phyloP scores from a whole-genome alignment of 2,329 filamentous ascomycete species.

The Pestalotiopsis fici region DNA sequence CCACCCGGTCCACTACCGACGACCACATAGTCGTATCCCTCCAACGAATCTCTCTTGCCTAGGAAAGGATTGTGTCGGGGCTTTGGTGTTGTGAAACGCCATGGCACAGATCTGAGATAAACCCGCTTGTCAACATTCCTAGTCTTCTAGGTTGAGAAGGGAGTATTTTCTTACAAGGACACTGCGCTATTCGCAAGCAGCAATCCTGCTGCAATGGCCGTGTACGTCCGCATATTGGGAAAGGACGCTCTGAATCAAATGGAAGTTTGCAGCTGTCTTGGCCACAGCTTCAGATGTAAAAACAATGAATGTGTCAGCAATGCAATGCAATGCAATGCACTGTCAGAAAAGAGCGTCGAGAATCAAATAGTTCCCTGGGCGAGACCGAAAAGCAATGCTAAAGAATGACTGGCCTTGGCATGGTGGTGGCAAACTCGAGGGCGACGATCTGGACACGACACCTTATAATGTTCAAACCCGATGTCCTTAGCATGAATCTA shows the following conservation, averaged over 20 bases:
- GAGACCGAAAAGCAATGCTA: background rate
- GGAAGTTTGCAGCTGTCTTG: background rate
- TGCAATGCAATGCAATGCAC: background rate
- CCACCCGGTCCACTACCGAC: slow-evolving; percentile 55
- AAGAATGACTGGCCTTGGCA: background rate
- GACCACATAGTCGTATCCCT: slow-evolving; percentile 41
- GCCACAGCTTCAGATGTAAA: background rate
- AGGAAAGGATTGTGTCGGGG: background rate
- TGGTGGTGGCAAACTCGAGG: background rate
- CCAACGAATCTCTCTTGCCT: background rate
- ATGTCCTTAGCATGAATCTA: background rate
- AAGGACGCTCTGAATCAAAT: background rate
- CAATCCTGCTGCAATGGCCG: background rate
- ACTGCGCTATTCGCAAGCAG: background rate
- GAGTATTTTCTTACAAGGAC: background rate
- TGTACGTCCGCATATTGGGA: background rate
- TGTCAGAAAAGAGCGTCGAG: background rate
- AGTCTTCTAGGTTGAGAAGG: background rate
- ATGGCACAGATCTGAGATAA: background rate
- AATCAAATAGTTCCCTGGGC: background rate
- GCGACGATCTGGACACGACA: background rate
- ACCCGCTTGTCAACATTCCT: background rate
- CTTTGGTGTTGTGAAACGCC: background rate
- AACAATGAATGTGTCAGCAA: background rate
- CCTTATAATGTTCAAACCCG: background rate